Conservation (phyloP, 73 alveolate genomes). For the Blepharisma japonicum region DNA sequence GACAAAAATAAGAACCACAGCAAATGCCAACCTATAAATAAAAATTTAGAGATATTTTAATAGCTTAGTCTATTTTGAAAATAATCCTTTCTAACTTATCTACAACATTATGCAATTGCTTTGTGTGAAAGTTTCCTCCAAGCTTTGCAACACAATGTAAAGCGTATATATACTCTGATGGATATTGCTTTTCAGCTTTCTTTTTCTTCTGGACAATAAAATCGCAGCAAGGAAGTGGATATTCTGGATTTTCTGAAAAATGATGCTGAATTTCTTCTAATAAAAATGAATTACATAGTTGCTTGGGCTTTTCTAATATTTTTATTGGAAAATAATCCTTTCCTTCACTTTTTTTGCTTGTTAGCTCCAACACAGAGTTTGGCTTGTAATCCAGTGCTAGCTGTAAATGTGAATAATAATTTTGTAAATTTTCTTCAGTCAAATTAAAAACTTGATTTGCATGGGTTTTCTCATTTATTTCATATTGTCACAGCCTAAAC, state of each 20-base stretch:
- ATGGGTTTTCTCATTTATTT: neutral
- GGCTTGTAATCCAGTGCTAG: too few relatives aligned
- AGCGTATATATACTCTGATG: slow-evolving; percentile 8
- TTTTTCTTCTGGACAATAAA: slow-evolving; percentile 18
- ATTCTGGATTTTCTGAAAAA: neutral
- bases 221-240: neutral
- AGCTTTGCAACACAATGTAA: slow-evolving; percentile 8
- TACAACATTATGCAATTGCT: neutral
- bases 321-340: too few relatives aligned
- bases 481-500: neutral
- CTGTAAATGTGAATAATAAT: too few relatives aligned
- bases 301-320: too few relatives aligned
- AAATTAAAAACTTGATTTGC: neutral
- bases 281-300: neutral
- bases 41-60: too few relatives aligned
- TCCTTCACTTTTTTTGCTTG: too few relatives aligned
- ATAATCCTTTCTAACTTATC: slow-evolving; percentile 9
- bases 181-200: neutral
- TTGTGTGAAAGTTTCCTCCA: neutral
- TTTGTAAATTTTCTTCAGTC: too few relatives aligned
- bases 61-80: too few relatives aligned
- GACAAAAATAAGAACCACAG: too few relatives aligned
- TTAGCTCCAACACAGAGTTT: too few relatives aligned
- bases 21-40: too few relatives aligned
- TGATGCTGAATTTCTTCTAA: neutral